phyloP scores from a whole-genome alignment of 1,284 basidiomycete genomes.

The Apiotrichum domesticum region DNA sequence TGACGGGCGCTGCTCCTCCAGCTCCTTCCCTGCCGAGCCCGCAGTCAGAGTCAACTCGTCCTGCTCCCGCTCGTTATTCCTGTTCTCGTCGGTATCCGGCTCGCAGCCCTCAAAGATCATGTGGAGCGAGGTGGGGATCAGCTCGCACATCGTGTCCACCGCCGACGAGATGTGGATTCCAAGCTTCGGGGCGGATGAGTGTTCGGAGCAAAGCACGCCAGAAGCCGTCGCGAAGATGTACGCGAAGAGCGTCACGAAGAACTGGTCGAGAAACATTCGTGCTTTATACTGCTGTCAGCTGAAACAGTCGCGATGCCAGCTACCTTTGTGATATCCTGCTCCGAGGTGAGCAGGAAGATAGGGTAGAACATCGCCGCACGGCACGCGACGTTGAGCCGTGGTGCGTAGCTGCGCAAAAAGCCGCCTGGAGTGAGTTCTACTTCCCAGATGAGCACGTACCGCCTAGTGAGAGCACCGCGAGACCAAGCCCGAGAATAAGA shows the following conservation, averaged over 20 bases:
- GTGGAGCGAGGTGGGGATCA: constrained; percentile 31
- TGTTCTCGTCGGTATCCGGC: no score
- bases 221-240: constrained; percentile 33
- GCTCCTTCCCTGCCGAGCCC: background rate
- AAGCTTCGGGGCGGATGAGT: constrained; percentile 24
- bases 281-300: background rate
- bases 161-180: constrained; percentile 21
- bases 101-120: constrained; percentile 7
- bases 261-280: constrained; percentile 32
- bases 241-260: constrained; percentile 40
- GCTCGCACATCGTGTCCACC: constrained; percentile 20
- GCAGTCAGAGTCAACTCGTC: no score
- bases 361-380: constrained; percentile 43
- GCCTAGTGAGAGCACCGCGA: constrained; percentile 34
- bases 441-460: constrained; percentile 14
- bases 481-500: constrained; percentile 32
- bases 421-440: constrained; percentile 24
- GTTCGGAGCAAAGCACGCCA: constrained; percentile 25
- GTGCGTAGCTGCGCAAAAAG: constrained; percentile 33
- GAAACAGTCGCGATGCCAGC: background rate
- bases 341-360: constrained; percentile 39
- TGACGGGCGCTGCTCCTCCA: background rate
- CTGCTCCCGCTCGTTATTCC: no score
- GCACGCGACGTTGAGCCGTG: constrained; percentile 36
- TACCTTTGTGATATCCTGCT: constrained; percentile 30